Conservation (phyloP, 2,329 filamentous ascomycete species). For the Annulohypoxylon truncatum region DNA sequence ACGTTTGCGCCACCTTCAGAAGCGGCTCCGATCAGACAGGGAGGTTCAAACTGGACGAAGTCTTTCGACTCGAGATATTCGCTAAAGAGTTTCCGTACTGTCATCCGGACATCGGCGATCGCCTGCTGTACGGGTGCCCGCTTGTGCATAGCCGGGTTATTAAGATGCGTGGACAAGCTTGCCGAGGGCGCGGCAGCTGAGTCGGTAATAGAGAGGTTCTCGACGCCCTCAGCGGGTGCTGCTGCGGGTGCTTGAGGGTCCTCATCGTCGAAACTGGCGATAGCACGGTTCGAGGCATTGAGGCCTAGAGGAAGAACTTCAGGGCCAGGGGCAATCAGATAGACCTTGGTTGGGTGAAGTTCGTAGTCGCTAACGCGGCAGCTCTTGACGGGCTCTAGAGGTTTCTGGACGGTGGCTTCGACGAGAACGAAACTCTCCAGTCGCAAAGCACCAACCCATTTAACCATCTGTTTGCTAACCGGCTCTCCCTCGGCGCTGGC, state of each 20-base stretch:
- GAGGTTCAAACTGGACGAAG: constrained; percentile 88
- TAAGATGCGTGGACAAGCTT: constrained; percentile 83
- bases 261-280: constrained; percentile 70
- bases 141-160: constrained; percentile 94
- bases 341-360: constrained; percentile 89
- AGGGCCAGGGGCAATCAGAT: constrained; percentile 75
- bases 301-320: constrained; percentile 69
- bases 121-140: constrained; percentile 91
- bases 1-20: constrained; percentile 95
- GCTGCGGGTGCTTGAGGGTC: constrained; percentile 52
- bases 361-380: constrained; percentile 83
- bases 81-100: constrained; percentile 76
- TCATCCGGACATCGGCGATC: constrained; percentile 67
- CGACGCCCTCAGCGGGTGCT: constrained; percentile 51
- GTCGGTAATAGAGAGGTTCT: constrained; percentile 55
- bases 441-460: constrained; percentile 81
- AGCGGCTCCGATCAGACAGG: constrained; percentile 88
- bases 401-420: constrained; percentile 83
- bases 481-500: constrained; percentile 71
- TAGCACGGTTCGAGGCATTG: constrained; percentile 64
- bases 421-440: constrained; percentile 86
- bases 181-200: constrained; percentile 71
- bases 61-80: constrained; percentile 80
- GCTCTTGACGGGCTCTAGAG: constrained; percentile 88
- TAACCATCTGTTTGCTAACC: constrained; percentile 90